Base-by-base conservation (phyloP, 2,329 filamentous ascomycete genomes). In the Fusarium anthophilum region DNA sequence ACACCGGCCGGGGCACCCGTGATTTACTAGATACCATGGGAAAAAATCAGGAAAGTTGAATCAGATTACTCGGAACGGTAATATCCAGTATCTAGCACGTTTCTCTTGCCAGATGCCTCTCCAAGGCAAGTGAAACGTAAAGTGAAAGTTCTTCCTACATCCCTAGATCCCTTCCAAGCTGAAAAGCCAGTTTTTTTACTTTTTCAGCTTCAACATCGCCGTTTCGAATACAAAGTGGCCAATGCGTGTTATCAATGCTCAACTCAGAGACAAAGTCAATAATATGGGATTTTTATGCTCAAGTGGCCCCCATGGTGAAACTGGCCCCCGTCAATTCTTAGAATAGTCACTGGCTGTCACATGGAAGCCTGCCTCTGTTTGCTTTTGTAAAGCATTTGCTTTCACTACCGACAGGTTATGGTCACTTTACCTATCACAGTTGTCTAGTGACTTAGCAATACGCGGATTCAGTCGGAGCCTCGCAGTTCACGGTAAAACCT, bases 301-400 rank as follows among this genome's bases (percentile, higher is more conserved):
- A 38, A 51, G 43, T 51, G 43, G 43, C 53, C 53, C 28, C 43
- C 9, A 17, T 71, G 66, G 48, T 71, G 66, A 70, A 70, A 71
- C 66, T 44, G 50, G 55, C 66, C 60, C 66, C 24, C 14, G 66
- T 44, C 66, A 37, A 56, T 45, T 28, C 47, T 28, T 39, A 60
- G 24, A 47, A 43, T 26, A 30, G 9, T 18, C 4, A 43, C 38
- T n/a, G 15, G 5, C 10, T n/a, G 13, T n/a, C 41, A 45, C 26
- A 59, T 17, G 35, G 22, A 24, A 26, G 20, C 10, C 11, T 18
- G 15, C 13, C 14, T 18, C 28, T 20, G 13, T 47, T 32, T 48
- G 35, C n/a, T 48, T 47, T 56, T 17, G 18, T 28, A 22, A 22
- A 45, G n/a, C 37, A 17, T 38, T 11, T 38, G 18, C 24, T n/a